Base-by-base conservation (phyloP, 2,329 filamentous ascomycete species). In the Cladosporium sp. region DNA sequence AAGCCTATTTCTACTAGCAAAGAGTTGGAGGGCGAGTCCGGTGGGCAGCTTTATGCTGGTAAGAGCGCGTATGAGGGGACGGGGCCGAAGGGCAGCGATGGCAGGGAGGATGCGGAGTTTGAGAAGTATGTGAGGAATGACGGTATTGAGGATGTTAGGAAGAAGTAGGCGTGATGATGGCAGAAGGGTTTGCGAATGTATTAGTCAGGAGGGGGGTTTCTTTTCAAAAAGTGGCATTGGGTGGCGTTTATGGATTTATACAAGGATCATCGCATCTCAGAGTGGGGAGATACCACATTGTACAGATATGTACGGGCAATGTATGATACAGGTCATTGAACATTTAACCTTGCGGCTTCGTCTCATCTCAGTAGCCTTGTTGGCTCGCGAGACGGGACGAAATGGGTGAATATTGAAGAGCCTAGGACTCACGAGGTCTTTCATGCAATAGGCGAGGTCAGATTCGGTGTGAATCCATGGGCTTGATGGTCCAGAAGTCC, bases 31-130 rank as follows among this genome's bases (percentile, higher is more conserved):
- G 73, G 74, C 20, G 73, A 74, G 11, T 58, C 58, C 20, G 65
- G 67, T 41, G 84, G 65, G 85, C 93, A 65, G 73, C 70, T 95
- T 58, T 95, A 95, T 68, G 88, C 84, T 13, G 89, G 89, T 27
- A 83, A 82, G 64, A 60, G 62, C 12, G 63, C 58, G 0, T 68
- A 61, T 49, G 61, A 62, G 19, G 58, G 60, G 15, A 48, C 54
- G 47, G 57, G 42, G 42, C 53, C 20, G 30, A 61, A 55, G 49
- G 53, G 50, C 32, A 64, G 60, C 43, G 61, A 65, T 56, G 62
- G 59, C 53, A 58, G 54, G 40, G 65, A 67, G 41, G 58, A 58
- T 38, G 61, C 57, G 1, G 63, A 64, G 29, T 64, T 63, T 20
- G 63, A 67, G 54, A 51, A 58, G 18, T 66, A 60, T 48, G 56